Evolutionary conservation across 306 rosid species (phyloP).

Genomic region (Malus sieversii): DNA sequence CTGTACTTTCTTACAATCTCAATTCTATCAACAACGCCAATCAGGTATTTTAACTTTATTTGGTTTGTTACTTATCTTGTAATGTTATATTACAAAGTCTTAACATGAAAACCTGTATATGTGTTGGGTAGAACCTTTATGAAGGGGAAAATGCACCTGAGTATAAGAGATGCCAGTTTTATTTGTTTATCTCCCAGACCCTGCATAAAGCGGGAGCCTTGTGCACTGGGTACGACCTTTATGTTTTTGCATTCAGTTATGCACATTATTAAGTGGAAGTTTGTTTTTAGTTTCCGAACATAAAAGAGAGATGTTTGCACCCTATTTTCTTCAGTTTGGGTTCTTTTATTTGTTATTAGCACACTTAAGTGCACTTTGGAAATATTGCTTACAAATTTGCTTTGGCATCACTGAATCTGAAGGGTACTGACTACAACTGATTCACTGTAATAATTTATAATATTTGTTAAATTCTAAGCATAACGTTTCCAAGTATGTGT

Average conservation of each 20-base stretch:
- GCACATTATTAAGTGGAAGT: not conserved
- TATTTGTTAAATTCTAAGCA: not conserved
- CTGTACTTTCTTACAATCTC: slow-evolving; percentile 93
- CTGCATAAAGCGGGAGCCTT: too few species aligned
- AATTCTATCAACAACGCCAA: slow-evolving; percentile 84
- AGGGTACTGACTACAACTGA: slow-evolving; percentile 4
- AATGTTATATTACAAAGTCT: not conserved
- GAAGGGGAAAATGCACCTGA: not conserved
- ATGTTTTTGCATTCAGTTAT: not conserved
- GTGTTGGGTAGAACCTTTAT: not conserved
- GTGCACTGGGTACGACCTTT: too few species aligned
- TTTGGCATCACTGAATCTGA: slow-evolving; percentile 1
- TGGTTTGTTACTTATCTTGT: not conserved
- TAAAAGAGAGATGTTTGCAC: not conserved
- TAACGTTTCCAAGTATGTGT: slow-evolving; percentile 24
- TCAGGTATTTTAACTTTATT: slow-evolving; percentile 46
- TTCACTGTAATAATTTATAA: slow-evolving; percentile 1
- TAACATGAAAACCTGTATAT: not conserved
- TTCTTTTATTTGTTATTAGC: not conserved
- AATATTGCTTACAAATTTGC: not conserved
- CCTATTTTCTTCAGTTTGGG: not conserved
- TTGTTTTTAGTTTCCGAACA: not conserved
- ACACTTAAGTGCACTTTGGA: not conserved
- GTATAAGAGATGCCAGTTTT: not conserved
- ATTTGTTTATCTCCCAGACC: not conserved